These are phyloP conservation scores for Paramyrothecium sp. DNA, from an alignment of 2,329 filamentous ascomycete species.

Conservation along the genomic window DNA sequence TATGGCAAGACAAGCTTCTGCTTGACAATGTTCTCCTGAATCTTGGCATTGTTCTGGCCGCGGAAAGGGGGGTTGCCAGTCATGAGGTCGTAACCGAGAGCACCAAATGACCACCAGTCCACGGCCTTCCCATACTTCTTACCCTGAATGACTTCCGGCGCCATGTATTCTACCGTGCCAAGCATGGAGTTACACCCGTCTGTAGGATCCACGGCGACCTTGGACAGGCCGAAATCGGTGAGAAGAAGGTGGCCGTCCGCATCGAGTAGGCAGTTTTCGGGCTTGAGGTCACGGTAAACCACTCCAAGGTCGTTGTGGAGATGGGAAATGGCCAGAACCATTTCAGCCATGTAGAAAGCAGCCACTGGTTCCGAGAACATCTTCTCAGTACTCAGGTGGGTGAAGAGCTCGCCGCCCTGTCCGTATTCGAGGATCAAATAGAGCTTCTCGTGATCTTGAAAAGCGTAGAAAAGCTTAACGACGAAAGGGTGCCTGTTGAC, in stretches of 20 bases:
- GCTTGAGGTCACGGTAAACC: conserved; percentile 95
- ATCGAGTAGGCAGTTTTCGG: conserved; percentile 94
- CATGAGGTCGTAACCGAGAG: conserved; percentile 87
- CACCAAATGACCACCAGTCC: conserved; percentile 98
- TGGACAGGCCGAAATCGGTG: conserved; percentile 95
- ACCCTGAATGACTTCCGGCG: conserved; percentile 87
- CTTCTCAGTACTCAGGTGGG: conserved; percentile 87
- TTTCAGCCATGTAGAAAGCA: conserved; percentile 98
- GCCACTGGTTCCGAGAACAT: conserved; percentile 92
- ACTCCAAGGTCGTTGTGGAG: conserved; percentile 90
- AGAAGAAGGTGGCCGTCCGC: conserved; percentile 87
- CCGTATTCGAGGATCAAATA: conserved; percentile 98
- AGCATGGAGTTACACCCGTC: conserved; percentile 83
- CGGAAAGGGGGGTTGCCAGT: conserved; percentile 90
- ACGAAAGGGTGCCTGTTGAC: conserved; percentile 97
- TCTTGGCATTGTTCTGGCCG: conserved; percentile 88
- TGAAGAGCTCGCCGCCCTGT: conserved; percentile 93
- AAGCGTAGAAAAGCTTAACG: conserved; percentile 96
- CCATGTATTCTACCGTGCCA: conserved; percentile 98
- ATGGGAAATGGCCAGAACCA: conserved; percentile 91
- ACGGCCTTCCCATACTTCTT: conserved; percentile 90
- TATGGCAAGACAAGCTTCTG: conserved; percentile 88
- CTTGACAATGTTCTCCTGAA: conserved; percentile 93
- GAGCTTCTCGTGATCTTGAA: conserved; percentile 96
- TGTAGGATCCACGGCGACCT: conserved; percentile 72